Conservation (phyloP, 768 basidiomycete genomes). For the Chalciporus chontae region DNA sequence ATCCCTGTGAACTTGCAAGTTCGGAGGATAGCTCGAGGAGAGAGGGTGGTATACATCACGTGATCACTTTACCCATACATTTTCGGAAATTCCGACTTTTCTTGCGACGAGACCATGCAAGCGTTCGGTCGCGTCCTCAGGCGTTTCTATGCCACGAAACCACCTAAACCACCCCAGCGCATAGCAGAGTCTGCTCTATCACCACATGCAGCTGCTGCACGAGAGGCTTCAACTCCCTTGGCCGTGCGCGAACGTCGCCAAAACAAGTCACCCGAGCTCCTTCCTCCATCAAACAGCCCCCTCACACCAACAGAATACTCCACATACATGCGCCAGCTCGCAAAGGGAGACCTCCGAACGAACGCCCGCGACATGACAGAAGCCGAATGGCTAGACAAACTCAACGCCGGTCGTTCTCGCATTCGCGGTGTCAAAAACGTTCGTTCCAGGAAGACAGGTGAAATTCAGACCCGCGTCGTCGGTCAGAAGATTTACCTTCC, state of each 20-base stretch:
- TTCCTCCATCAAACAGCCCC: conserved; percentile 40
- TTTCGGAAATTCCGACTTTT: conserved; percentile 3
- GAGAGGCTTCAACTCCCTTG: conserved; percentile 68
- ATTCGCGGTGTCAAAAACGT: conserved; percentile 62
- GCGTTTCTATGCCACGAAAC: conserved; percentile 39
- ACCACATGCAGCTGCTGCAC: conserved; percentile 42
- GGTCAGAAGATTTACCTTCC: conserved; percentile 88
- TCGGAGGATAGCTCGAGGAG: neutral
- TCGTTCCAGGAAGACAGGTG: conserved; percentile 35
- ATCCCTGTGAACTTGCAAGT: neutral
- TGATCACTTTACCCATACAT: neutral
- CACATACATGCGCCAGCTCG: conserved; percentile 56
- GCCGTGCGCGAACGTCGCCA: conserved; percentile 69
- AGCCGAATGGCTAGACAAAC: conserved; percentile 54
- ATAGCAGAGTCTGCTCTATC: conserved; percentile 61
- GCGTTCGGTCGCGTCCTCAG: conserved; percentile 29
- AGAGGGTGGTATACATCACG: neutral
- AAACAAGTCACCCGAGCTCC: conserved; percentile 42
- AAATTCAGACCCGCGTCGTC: conserved; percentile 52
- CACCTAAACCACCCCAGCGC: conserved; percentile 31
- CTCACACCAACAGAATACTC: conserved; percentile 65
- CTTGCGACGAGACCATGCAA: conserved; percentile 25
- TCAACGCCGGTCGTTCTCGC: conserved; percentile 58
- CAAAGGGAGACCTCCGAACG: conserved; percentile 46
- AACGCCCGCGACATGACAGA: conserved; percentile 41